A percentile compares a stretch with the other conserved stretches of the same genome.
Conservation (phyloP, 257 asterid species). For the Solanum corneliomulleri region DNA sequence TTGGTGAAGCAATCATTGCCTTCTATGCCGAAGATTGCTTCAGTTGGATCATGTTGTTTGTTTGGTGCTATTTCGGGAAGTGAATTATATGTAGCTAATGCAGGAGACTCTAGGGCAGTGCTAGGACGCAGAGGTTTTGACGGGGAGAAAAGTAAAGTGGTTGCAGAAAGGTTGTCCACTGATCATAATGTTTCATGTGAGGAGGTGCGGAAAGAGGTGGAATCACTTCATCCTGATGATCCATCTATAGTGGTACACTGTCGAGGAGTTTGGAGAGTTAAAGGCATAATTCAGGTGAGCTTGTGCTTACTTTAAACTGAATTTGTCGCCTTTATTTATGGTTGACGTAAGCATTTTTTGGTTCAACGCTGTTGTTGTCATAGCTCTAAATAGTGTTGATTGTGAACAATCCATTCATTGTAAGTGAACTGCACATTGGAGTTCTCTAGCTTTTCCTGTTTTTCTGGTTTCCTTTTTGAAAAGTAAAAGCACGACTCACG, state of each 20-base stretch:
- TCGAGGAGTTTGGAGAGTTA: constrained; percentile 22
- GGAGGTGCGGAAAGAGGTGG: constrained; percentile 16
- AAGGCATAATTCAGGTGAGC: constrained; percentile 22
- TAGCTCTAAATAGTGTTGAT: neutral
- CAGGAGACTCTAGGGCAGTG: constrained; percentile 10
- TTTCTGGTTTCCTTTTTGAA: neutral
- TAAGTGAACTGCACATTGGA: neutral
- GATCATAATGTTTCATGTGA: constrained; percentile 19
- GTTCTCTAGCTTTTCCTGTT: neutral
- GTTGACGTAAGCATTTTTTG: neutral
- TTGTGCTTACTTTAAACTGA: neutral
- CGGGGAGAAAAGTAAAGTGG: neutral
- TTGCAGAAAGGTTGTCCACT: constrained; percentile 13
- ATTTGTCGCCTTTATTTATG: neutral
- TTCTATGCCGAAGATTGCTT: constrained; percentile 13
- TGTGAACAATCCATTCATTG: neutral
- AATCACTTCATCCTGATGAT: constrained; percentile 19
- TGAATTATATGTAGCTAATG: neutral
- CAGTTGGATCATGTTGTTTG: constrained; percentile 8
- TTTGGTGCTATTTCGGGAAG: neutral
- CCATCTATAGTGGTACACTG: constrained; percentile 6
- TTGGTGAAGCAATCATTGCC: constrained; percentile 7
- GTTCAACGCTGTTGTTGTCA: neutral
- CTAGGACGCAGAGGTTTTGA: constrained; percentile 11
- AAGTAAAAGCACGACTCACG: neutral